These are phyloP conservation scores for Beauveria brongniartii DNA, from an alignment of 2,329 filamentous ascomycete genomes.

Conservation along the genomic window DNA sequence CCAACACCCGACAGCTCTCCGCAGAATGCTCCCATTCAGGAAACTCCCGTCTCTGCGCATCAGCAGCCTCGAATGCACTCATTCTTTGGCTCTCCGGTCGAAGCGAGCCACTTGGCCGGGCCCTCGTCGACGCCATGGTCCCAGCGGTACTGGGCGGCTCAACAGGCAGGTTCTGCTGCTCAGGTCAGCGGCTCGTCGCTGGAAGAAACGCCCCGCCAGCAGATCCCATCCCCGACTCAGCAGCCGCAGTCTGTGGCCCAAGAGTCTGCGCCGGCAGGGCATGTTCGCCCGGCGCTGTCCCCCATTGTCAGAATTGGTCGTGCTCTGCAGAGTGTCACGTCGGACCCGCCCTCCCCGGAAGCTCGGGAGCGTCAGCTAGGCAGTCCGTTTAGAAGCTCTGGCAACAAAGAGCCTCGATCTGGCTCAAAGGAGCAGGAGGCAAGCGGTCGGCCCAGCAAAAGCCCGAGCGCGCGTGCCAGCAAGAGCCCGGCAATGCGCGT, in stretches of 20 bases:
- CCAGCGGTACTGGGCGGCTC: neutral
- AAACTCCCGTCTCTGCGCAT: neutral
- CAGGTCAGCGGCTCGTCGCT: slow-evolving; percentile 10
- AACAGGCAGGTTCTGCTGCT: slow-evolving; percentile 2
- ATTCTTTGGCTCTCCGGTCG: neutral
- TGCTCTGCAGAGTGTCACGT: slow-evolving; percentile 49
- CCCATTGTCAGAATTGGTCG: slow-evolving; percentile 51
- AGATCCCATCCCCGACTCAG: slow-evolving; percentile 30
- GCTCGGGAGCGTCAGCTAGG: slow-evolving; percentile 41
- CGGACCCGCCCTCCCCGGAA: slow-evolving; percentile 49
- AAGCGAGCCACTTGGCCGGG: neutral
- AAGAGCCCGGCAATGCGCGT: slow-evolving; percentile 10
- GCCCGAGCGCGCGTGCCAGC: slow-evolving; percentile 19
- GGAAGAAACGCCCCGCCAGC: slow-evolving; percentile 29
- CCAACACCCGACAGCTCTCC: neutral
- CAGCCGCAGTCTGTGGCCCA: slow-evolving; percentile 24
- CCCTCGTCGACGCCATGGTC: neutral
- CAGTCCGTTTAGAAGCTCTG: slow-evolving; percentile 45
- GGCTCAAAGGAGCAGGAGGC: slow-evolving; percentile 20
- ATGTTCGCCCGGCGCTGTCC: slow-evolving; percentile 39
- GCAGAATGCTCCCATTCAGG: neutral
- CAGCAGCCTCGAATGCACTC: neutral
- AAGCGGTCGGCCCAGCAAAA: slow-evolving; percentile 21
- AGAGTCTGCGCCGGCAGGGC: slow-evolving; percentile 22
- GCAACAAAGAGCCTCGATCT: slow-evolving; percentile 27